phyloP scores from a whole-genome alignment of 2,329 filamentous ascomycete species.

The Colletotrichum phormii region DNA sequence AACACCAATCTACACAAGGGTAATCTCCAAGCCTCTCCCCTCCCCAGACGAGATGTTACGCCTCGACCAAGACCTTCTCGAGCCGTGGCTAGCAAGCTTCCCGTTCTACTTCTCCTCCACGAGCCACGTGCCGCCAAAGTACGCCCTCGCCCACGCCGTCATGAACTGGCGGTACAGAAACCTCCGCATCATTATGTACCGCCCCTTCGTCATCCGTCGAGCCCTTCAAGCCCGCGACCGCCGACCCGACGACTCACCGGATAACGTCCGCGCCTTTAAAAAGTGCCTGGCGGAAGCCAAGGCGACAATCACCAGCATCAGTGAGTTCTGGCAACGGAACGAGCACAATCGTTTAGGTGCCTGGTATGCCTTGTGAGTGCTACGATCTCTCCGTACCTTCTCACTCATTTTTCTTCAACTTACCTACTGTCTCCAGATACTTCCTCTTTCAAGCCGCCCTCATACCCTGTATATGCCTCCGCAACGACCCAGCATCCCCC shows the following conservation, averaged over 20 bases:
- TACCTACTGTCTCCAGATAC: slow-evolving; percentile 44
- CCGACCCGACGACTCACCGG: slow-evolving; percentile 8
- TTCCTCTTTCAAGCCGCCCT: slow-evolving; percentile 62
- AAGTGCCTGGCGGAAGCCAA: slow-evolving; percentile 55
- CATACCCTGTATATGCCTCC: slow-evolving; percentile 60
- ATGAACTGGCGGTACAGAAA: slow-evolving; percentile 58
- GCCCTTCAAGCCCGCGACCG: slow-evolving; percentile 39
- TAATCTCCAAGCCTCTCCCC: slow-evolving; percentile 58
- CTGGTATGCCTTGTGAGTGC: slow-evolving; percentile 54
- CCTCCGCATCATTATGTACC: slow-evolving; percentile 60
- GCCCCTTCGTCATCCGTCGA: slow-evolving; percentile 57
- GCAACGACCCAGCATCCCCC: slow-evolving; percentile 52
- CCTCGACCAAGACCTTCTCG: slow-evolving; percentile 52
- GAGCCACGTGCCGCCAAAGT: slow-evolving; percentile 48
- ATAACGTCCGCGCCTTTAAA: slow-evolving; percentile 37
- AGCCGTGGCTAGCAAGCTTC: slow-evolving; percentile 50
- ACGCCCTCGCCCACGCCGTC: slow-evolving; percentile 53
- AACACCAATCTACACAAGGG: slow-evolving; percentile 55
- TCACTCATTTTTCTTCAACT: not conserved
- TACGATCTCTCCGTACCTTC: not conserved
- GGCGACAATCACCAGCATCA: slow-evolving; percentile 52
- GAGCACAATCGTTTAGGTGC: slow-evolving; percentile 53
- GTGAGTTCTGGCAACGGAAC: slow-evolving; percentile 50
- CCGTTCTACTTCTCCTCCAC: slow-evolving; percentile 50
- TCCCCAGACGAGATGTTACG: slow-evolving; percentile 53